phyloP scores from a whole-genome alignment of 768 basidiomycete species.

The Boletus patriciae region DNA sequence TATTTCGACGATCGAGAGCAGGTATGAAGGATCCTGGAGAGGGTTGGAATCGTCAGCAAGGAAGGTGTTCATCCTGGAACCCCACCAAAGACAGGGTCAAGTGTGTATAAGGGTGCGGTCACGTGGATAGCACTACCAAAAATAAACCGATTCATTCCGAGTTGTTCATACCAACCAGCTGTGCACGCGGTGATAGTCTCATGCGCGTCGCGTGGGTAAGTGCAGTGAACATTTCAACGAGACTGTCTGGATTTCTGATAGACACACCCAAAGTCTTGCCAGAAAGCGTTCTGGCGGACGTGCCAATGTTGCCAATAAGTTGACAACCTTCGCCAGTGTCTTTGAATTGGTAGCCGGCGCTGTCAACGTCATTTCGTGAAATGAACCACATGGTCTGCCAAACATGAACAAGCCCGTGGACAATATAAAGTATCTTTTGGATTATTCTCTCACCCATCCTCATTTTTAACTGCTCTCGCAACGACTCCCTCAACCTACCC shows the following conservation, averaged over 20 bases:
- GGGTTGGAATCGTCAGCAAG: background rate
- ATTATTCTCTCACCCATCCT: background rate
- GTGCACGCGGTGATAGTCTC: too few species aligned
- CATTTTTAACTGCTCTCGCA: background rate
- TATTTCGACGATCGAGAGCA: constrained; percentile 47
- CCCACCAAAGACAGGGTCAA: too few species aligned
- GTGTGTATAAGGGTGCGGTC: background rate
- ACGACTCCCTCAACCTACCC: background rate
- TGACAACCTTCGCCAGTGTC: background rate
- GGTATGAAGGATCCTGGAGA: constrained; percentile 21
- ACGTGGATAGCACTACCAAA: background rate
- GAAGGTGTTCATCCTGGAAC: background rate
- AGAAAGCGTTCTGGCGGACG: background rate
- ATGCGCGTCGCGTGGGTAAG: too few species aligned
- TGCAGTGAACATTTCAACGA: background rate
- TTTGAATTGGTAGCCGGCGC: background rate
- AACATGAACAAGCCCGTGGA: constrained; percentile 24
- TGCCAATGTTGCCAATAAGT: background rate
- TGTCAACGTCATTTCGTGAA: background rate
- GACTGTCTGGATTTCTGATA: background rate
- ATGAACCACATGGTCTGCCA: constrained; percentile 13
- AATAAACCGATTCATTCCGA: too few species aligned
- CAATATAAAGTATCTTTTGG: constrained; percentile 18
- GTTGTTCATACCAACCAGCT: too few species aligned
- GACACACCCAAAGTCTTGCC: too few species aligned